Conservation (phyloP, 306 rosid genomes). For the Ochetophila trinervis region DNA sequence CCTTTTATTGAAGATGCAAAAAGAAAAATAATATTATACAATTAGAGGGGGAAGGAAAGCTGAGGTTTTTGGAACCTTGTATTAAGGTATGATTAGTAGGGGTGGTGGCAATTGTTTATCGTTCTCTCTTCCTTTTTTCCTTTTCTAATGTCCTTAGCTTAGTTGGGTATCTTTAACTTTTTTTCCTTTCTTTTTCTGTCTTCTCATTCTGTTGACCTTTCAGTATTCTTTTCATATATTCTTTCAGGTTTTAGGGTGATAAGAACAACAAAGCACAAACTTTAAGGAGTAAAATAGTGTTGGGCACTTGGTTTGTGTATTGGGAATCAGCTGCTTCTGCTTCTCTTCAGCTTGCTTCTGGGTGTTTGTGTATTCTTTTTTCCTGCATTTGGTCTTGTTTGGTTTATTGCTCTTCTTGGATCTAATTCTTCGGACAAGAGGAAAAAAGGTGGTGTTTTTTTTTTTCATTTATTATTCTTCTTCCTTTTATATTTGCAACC, state of each 20-base stretch:
- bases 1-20: constrained; percentile 25
- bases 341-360: constrained; percentile 26
- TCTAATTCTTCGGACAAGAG: constrained; percentile 28
- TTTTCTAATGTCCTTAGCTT: constrained; percentile 2
- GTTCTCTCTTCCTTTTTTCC: constrained; percentile 55
- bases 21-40: background rate
- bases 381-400: constrained; percentile 26
- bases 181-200: constrained; percentile 14
- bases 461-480: constrained; percentile 7
- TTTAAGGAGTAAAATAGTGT: constrained; percentile 27
- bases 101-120: constrained; percentile 34
- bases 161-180: constrained; percentile 34
- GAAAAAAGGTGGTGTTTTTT: constrained; percentile 26
- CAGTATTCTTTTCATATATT: constrained; percentile 1
- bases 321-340: constrained; percentile 31
- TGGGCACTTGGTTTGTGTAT: constrained; percentile 19
- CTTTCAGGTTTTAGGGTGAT: constrained; percentile 15
- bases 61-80: constrained; percentile 31
- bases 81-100: constrained; percentile 33
- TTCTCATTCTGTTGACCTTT: constrained; percentile 24
- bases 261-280: constrained; percentile 30
- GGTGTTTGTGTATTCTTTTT: constrained; percentile 29
- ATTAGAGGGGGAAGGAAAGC: constrained; percentile 5
- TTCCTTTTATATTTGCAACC: background rate
- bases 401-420: constrained; percentile 13